phyloP scores from a whole-genome alignment of 23 red algal species.

The Gracilariopsis chorda region DNA sequence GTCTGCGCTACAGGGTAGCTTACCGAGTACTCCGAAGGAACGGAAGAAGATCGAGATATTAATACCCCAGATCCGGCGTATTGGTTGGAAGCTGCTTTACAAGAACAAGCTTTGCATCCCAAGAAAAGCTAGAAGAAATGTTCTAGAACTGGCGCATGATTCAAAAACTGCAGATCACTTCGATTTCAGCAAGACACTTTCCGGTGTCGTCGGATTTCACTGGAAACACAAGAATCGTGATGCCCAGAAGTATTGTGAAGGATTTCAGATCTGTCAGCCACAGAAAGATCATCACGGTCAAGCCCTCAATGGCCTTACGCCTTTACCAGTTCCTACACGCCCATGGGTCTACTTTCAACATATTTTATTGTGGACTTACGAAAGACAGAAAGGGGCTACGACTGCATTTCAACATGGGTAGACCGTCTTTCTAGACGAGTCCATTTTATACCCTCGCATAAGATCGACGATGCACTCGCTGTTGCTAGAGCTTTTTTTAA shows the following conservation, averaged over 20 bases:
- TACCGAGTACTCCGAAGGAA: no score
- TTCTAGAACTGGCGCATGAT: background rate
- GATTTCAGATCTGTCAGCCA: background rate
- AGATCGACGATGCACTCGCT: background rate
- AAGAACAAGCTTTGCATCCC: no score
- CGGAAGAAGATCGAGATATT: no score
- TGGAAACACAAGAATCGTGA: slow-evolving; percentile 1
- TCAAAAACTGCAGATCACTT: background rate
- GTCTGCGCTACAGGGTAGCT: no score
- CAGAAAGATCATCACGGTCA: background rate
- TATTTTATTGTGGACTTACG: background rate
- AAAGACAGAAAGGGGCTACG: background rate
- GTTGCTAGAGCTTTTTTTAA: background rate
- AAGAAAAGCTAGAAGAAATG: no score
- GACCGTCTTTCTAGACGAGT: background rate
- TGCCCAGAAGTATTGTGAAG: background rate
- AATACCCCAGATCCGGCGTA: no score
- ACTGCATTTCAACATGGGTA: background rate
- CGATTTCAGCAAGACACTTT: background rate
- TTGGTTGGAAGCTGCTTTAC: no score
- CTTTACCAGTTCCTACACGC: background rate
- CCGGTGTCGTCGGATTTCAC: background rate
- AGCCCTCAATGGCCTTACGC: background rate
- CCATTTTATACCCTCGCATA: background rate
- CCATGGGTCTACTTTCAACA: background rate